Conservation (phyloP, 495 filamentous ascomycete species). For the Penicillium goetzii region DNA sequence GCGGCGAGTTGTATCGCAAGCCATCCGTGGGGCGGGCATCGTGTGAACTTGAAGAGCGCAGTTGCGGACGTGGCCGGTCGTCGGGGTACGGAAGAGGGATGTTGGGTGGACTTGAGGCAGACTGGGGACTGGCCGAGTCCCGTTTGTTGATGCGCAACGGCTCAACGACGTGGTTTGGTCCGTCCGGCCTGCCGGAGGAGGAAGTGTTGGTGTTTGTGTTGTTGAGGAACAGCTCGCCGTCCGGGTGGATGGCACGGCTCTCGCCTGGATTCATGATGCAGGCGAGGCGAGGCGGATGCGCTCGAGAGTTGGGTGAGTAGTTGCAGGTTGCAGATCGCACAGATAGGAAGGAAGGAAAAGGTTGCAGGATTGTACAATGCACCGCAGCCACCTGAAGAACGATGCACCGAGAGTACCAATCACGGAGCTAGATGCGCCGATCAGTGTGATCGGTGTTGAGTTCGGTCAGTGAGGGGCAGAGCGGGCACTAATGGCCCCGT, state of each 20-base stretch:
- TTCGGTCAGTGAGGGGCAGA: conserved; percentile 17
- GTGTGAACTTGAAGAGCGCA: conserved; percentile 36
- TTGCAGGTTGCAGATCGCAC: conserved; percentile 3
- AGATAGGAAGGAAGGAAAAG: conserved; percentile 1
- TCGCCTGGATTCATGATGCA: conserved; percentile 44
- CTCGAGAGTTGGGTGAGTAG: not conserved
- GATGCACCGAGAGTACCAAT: conserved; percentile 15
- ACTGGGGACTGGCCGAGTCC: conserved; percentile 50
- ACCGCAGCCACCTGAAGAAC: conserved; percentile 15
- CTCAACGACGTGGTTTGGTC: conserved; percentile 58
- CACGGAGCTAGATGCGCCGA: conserved; percentile 27
- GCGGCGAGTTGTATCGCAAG: conserved; percentile 35
- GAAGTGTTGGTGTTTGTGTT: conserved; percentile 58
- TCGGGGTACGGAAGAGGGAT: conserved; percentile 74
- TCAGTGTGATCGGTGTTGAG: conserved; percentile 13
- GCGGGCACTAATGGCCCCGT: conserved; percentile 13
- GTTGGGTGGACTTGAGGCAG: conserved; percentile 26
- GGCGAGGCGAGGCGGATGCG: conserved; percentile 1
- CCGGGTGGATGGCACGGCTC: conserved; percentile 57
- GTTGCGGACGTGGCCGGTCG: conserved; percentile 60
- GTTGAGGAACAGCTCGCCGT: conserved; percentile 79
- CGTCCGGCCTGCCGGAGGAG: conserved; percentile 9
- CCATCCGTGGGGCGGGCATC: conserved; percentile 43
- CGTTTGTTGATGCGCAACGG: conserved; percentile 85
- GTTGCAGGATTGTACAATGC: conserved; percentile 27